A percentile compares a stretch with the other conserved stretches of the same genome.
These are phyloP conservation scores for Filobasidium floriforme DNA, from an alignment of 768 basidiomycete species.

Conservation along the genomic window DNA sequence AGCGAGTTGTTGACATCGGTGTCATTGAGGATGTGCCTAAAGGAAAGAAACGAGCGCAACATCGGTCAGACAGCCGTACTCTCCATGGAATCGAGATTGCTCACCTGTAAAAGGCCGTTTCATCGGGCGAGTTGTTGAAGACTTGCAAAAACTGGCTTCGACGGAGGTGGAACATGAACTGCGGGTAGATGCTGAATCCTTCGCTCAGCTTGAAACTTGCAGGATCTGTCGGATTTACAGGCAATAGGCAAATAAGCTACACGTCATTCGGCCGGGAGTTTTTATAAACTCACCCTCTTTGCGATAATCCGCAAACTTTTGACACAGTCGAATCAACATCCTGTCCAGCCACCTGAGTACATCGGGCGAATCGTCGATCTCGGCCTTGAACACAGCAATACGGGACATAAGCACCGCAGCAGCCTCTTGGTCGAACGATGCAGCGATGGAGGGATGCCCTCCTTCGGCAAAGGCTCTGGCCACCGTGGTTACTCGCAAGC, in stretches of 20 bases:
- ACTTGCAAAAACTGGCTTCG: conserved; percentile 98
- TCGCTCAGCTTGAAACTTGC: conserved; percentile 83
- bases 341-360: conserved; percentile 94
- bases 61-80: background rate
- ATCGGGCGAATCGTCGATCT: conserved; percentile 95
- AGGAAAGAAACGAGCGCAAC: background rate
- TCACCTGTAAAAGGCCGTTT: conserved; percentile 94
- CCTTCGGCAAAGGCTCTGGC: conserved; percentile 96
- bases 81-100: conserved; percentile 27
- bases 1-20: conserved; percentile 98
- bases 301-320: conserved; percentile 97
- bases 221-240: conserved; percentile 53
- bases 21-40: conserved; percentile 84
- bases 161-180: conserved; percentile 99
- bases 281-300: conserved; percentile 55
- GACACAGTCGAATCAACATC: conserved; percentile 96
- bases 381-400: conserved; percentile 98
- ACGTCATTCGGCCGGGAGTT: background rate
- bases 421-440: conserved; percentile 95
- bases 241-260: background rate
- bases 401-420: conserved; percentile 96
- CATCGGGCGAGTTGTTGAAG: conserved; percentile 99
- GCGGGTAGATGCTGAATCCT: conserved; percentile 98
- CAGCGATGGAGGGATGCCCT: conserved; percentile 85
- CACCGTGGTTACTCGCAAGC: conserved; percentile 93